Conservation (phyloP, 2,329 filamentous ascomycete genomes). For the Lasiodiplodia theobromae region DNA sequence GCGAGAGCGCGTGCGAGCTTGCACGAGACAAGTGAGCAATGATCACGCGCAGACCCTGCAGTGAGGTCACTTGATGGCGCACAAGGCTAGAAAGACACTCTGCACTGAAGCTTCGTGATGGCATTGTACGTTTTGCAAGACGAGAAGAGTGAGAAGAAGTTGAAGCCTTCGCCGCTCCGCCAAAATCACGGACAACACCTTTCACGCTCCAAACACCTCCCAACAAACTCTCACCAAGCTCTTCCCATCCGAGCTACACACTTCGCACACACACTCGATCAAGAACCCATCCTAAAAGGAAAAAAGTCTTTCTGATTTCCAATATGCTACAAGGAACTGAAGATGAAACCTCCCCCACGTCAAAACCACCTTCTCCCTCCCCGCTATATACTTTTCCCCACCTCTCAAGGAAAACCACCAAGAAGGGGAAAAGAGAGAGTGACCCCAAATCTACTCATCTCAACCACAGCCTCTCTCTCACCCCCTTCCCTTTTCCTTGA, state of each 20-base stretch:
- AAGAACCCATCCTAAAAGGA: neutral
- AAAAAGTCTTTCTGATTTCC: neutral
- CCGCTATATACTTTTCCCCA: neutral
- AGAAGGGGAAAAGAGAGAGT: too few species aligned
- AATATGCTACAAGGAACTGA: slow-evolving; percentile 2
- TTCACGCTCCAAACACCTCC: neutral
- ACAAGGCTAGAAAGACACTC: neutral
- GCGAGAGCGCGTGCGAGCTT: neutral
- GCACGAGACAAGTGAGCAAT: neutral
- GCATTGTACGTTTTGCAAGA: neutral
- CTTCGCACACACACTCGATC: neutral
- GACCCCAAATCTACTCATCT: too few species aligned
- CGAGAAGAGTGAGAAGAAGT: neutral
- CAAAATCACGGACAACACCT: neutral
- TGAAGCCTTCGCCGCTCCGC: neutral
- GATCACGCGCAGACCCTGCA: neutral
- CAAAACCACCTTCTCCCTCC: neutral
- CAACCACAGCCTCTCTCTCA: neutral
- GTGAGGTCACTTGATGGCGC: neutral
- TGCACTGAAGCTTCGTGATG: neutral
- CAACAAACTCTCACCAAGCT: neutral
- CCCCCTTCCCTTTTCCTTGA: neutral
- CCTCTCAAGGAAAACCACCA: neutral
- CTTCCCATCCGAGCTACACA: neutral
- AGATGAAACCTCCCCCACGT: neutral